Base-by-base conservation (phyloP, 2,329 filamentous ascomycete genomes). In the Epichloe festucae region DNA sequence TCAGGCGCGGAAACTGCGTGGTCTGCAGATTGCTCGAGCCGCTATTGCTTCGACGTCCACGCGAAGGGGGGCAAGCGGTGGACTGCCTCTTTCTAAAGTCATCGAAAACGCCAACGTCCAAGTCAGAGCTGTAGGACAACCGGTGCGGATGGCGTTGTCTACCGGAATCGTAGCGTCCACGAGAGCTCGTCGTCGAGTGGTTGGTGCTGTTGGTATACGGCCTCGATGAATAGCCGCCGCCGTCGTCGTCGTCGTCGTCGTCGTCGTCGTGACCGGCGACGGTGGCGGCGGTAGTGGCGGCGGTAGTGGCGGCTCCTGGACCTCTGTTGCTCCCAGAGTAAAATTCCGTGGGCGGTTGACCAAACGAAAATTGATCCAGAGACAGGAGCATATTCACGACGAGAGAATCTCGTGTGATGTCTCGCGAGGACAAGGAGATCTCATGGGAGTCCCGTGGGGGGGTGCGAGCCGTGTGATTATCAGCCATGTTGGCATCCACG, bases 311-410 rank as follows among this genome's bases (percentile, higher is more conserved):
- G 43, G 55, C 55, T 35, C 55, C 35, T 41, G 39, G 42, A 38
- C 51, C 51, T 48, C 50, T 51, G 50, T 49, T 54, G 51, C 23
- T 48, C 44, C 49, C 45, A 38, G 44, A 48, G 46, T 48, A 46
- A 40, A 19, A 19, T 6, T 38, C 42, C 2, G 49, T 42, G 57
- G 51, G 56, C 44, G 69, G 63, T 58, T 77, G 73, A 44, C 67
- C 73, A 59, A 79, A 74, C 41, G 80, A 84, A 63, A 91, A 82
- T 67, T 91, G 86, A 68, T 95, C 91, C 57, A 98, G 82, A 41
- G 90, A 95, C 57, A 93, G 75, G 54, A 97, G 81, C 85, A 98
- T 93, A 67, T 96, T 95, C 68, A 93, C 86, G 54, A 98, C 89
- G 58, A 98, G 82, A 38, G 90, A 96, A 63, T 95, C 88, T 59